Percentiles rank a stretch among this genome's conserved stretches.
These are phyloP conservation scores for Globisporangium heterothallicum DNA, from an alignment of 352 stramenopile genomes.

Conservation along the genomic window DNA sequence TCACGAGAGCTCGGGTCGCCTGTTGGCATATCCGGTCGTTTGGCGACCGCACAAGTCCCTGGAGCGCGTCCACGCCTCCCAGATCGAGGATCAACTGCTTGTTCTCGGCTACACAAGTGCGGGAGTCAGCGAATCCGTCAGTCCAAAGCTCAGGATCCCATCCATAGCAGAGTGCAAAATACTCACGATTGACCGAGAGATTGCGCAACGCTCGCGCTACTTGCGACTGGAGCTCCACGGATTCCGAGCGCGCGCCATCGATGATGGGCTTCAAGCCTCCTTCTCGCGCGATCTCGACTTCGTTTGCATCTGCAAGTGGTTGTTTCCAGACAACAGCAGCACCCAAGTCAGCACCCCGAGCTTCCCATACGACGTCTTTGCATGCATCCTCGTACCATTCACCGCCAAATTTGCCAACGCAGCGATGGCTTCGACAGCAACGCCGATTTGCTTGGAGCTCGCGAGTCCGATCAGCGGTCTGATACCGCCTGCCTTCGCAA, in stretches of 20 bases:
- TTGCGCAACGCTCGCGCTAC: slow-evolving; percentile 90
- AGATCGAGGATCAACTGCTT: slow-evolving; percentile 86
- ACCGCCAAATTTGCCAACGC: slow-evolving; percentile 93
- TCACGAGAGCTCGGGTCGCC: slow-evolving; percentile 80
- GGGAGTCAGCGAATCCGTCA: too few relatives aligned
- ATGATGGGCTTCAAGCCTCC: slow-evolving; percentile 90
- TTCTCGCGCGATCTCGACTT: slow-evolving; percentile 86
- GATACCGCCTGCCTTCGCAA: slow-evolving; percentile 89
- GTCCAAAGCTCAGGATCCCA: too few relatives aligned
- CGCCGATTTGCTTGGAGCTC: slow-evolving; percentile 77
- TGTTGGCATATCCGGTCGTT: slow-evolving; percentile 90
- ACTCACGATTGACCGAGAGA: slow-evolving; percentile 89
- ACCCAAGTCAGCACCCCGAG: neutral
- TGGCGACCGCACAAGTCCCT: slow-evolving; percentile 66
- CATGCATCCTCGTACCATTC: slow-evolving; percentile 54
- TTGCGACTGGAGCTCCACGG: slow-evolving; percentile 83
- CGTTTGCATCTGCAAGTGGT: slow-evolving; percentile 90
- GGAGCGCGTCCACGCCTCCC: slow-evolving; percentile 74
- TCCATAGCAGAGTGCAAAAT: too few relatives aligned
- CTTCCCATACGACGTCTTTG: too few relatives aligned
- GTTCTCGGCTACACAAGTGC: slow-evolving; percentile 83
- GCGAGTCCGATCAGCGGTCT: slow-evolving; percentile 78
- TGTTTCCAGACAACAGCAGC: neutral
- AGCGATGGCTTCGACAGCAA: slow-evolving; percentile 90
- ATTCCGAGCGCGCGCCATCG: slow-evolving; percentile 69